Evolutionary conservation across 2,329 filamentous ascomycete genomes (phyloP).

Genomic region (Microcyclosporella mali): DNA sequence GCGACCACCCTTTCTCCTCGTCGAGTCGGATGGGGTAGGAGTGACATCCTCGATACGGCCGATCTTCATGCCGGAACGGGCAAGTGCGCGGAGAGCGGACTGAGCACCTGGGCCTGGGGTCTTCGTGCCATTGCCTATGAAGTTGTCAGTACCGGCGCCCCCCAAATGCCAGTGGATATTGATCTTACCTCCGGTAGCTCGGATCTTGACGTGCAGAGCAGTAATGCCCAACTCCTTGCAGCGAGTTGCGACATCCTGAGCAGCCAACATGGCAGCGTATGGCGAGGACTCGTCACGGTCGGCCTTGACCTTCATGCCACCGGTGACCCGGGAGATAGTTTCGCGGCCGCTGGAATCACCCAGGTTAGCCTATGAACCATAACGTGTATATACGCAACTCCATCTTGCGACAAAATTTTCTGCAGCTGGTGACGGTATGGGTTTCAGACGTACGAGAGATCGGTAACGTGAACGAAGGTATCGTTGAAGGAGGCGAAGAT

Average conservation of each 20-base stretch:
- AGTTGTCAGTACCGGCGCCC: not conserved
- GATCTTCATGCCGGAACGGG: constrained; percentile 98
- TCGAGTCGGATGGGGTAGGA: constrained; percentile 97
- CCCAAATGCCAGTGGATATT: not conserved
- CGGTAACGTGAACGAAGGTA: constrained; percentile 87
- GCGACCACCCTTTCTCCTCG: constrained; percentile 99
- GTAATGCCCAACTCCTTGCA: constrained; percentile 84
- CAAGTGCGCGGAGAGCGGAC: constrained; percentile 96
- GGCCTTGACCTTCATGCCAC: constrained; percentile 99
- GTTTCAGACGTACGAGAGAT: constrained; percentile 58
- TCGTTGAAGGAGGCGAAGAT: constrained; percentile 79
- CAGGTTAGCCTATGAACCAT: constrained; percentile 55
- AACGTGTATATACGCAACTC: constrained; percentile 23
- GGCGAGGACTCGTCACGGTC: constrained; percentile 99
- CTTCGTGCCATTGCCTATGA: constrained; percentile 92
- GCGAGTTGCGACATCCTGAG: constrained; percentile 82
- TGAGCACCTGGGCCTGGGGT: constrained; percentile 98
- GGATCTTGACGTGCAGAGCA: constrained; percentile 99
- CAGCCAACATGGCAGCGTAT: constrained; percentile 99
- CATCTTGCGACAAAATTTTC: constrained; percentile 7
- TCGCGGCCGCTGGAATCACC: constrained; percentile 88
- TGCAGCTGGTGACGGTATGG: constrained; percentile 1
- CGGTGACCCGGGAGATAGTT: constrained; percentile 99
- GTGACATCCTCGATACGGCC: constrained; percentile 99
- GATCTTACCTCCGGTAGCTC: constrained; percentile 82